Percentiles rank a stretch among this genome's conserved stretches.
Conservation (phyloP, 75 land plant genomes). For the Picea sitchensis region DNA sequence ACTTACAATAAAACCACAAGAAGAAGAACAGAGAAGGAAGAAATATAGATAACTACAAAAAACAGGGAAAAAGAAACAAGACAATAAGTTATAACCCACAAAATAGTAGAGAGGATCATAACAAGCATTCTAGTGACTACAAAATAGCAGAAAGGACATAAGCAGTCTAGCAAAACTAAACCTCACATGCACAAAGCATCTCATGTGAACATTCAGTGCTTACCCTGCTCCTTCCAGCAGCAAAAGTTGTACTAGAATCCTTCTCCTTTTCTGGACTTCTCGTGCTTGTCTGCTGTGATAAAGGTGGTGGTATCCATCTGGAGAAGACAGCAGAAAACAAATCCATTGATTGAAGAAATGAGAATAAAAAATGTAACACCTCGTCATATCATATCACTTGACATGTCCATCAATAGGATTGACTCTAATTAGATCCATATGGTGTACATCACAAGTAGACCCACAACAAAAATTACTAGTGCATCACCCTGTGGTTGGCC, state of each 20-base stretch:
- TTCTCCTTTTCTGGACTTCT: too few relatives aligned
- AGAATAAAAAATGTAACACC: background rate
- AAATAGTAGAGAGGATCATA: too few relatives aligned
- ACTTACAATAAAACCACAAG: too few relatives aligned
- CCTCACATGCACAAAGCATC: background rate
- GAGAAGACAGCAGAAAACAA: constrained; percentile 13
- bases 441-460: background rate
- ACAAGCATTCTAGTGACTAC: too few relatives aligned
- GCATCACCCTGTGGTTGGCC: background rate
- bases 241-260: too few relatives aligned
- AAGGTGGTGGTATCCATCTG: constrained; percentile 18
- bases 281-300: too few relatives aligned
- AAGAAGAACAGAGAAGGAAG: too few relatives aligned
- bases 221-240: constrained; percentile 20
- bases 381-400: background rate
- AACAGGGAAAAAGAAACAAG: too few relatives aligned
- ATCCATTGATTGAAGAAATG: background rate
- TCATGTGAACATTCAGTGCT: constrained; percentile 8
- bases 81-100: too few relatives aligned
- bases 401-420: background rate
- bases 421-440: background rate
- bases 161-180: constrained; percentile 12
- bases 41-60: too few relatives aligned
- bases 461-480: background rate
- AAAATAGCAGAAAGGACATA: background rate